A percentile compares a stretch with the other conserved stretches of the same genome.
Conservation (phyloP, 306 rosid genomes). For the Vigna radiata region DNA sequence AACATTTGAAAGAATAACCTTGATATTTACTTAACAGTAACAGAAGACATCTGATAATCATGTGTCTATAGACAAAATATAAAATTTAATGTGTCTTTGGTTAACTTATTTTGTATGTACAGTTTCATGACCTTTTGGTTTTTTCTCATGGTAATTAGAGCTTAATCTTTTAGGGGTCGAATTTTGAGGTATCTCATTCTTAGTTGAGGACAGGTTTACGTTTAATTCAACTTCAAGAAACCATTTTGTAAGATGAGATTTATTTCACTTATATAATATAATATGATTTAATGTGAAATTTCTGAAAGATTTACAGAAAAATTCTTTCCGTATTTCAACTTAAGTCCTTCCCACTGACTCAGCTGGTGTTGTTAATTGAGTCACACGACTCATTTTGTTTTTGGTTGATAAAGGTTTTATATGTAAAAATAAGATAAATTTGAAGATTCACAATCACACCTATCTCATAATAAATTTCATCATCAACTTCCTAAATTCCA, state of each 20-base stretch:
- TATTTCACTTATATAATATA: too few species aligned
- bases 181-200: background rate
- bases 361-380: too few species aligned
- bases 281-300: too few species aligned
- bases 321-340: background rate
- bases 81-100: background rate
- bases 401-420: background rate
- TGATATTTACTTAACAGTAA: background rate
- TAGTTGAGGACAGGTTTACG: too few species aligned
- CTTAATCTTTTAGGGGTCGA: background rate
- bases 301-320: background rate
- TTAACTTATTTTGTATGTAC: background rate
- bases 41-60: background rate
- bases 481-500: background rate
- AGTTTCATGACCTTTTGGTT: background rate
- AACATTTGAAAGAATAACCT: slow-evolving; percentile 1
- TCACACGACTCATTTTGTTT: background rate
- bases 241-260: too few species aligned
- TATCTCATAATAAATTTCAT: slow-evolving; percentile 4
- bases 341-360: background rate
- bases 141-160: background rate
- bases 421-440: slow-evolving; percentile 5
- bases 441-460: background rate
- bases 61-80: background rate
- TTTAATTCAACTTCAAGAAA: too few species aligned